Conservation (phyloP, 495 filamentous ascomycete genomes). For the Neurospora discreta region DNA sequence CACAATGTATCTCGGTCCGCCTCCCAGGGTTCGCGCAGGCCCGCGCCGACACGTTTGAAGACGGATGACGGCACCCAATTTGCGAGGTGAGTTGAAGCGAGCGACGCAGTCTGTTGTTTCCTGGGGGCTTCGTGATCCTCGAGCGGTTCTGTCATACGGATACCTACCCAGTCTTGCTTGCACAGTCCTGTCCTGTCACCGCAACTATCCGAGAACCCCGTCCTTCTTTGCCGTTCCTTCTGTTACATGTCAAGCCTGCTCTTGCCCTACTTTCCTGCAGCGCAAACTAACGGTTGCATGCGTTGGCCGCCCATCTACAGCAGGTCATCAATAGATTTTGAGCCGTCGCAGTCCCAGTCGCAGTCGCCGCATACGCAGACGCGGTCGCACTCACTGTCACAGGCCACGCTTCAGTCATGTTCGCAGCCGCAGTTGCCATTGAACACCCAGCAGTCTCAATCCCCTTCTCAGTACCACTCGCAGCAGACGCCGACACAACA, state of each 20-base stretch:
- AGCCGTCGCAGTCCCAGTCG: constrained; percentile 42
- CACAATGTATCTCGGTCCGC: constrained; percentile 21
- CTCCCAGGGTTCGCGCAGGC: constrained; percentile 28
- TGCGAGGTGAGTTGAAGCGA: constrained; percentile 22
- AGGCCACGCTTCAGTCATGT: neutral
- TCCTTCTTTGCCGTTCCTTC: neutral
- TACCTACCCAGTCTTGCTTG: neutral
- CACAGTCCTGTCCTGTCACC: neutral
- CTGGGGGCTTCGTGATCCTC: neutral
- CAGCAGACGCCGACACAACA: neutral
- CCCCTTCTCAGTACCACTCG: neutral
- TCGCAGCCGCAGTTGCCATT: neutral
- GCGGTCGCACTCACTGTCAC: neutral
- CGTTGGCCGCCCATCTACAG: constrained; percentile 13
- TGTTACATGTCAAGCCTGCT: constrained; percentile 9
- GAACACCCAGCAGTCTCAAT: neutral
- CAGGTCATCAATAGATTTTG: constrained; percentile 29
- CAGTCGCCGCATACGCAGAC: neutral
- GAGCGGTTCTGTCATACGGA: neutral
- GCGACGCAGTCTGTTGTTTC: neutral
- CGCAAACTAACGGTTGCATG: constrained; percentile 18
- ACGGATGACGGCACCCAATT: constrained; percentile 37
- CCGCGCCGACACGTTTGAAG: constrained; percentile 45
- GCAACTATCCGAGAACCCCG: neutral
- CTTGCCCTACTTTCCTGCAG: constrained; percentile 16